phyloP scores from a whole-genome alignment of 192 early-diverging fungal species.

The Linnemannia zychae region DNA sequence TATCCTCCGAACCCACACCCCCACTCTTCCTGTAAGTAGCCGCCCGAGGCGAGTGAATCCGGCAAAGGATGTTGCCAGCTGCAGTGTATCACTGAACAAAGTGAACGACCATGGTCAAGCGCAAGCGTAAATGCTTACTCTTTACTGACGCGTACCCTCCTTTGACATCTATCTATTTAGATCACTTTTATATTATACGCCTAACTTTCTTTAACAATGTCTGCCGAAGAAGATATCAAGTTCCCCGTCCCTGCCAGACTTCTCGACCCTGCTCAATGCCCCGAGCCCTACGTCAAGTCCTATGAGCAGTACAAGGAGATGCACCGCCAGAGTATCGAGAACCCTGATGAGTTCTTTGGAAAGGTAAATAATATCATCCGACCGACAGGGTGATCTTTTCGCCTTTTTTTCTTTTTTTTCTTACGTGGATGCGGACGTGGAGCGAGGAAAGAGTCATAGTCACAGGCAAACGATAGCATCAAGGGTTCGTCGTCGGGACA shows the following conservation, averaged over 20 bases:
- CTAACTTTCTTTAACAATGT: constrained; percentile 23
- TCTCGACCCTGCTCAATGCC: constrained; percentile 61
- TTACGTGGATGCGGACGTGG: constrained; percentile 1
- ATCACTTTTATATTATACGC: not conserved
- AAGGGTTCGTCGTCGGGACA: too few species aligned
- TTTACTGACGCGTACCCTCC: not conserved
- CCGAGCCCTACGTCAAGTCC: constrained; percentile 79
- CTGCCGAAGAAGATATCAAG: constrained; percentile 31
- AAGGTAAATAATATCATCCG: constrained; percentile 62
- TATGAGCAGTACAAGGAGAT: constrained; percentile 85
- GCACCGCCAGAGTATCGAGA: constrained; percentile 83
- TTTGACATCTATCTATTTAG: not conserved
- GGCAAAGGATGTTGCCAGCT: not conserved
- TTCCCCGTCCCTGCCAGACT: constrained; percentile 76
- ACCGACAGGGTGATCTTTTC: not conserved
- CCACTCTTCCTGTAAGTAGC: not conserved
- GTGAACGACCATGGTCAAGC: not conserved
- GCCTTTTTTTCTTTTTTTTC: not conserved
- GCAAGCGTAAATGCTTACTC: too few species aligned
- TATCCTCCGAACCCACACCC: not conserved
- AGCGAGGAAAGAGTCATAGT: not conserved
- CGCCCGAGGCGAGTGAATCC: too few species aligned
- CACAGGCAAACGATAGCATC: too few species aligned
- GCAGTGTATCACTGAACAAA: not conserved
- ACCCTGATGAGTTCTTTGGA: constrained; percentile 89